Evolutionary conservation across 306 rosid genomes (phyloP).

Genomic region (Vicia villosa): DNA sequence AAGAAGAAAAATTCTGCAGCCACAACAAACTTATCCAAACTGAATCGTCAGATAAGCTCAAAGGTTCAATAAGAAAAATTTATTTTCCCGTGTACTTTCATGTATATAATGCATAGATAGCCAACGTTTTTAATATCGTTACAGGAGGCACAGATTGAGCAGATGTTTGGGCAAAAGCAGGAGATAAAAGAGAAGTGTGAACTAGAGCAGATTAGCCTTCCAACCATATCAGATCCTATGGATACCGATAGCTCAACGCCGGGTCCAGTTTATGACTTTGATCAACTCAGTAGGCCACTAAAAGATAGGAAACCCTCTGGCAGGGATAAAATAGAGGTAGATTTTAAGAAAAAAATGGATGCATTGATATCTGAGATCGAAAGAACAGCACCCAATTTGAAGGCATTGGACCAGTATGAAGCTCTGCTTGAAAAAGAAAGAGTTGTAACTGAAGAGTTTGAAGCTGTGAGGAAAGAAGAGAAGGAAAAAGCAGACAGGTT

Average conservation of each 20-base stretch:
- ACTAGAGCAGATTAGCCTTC: slow-evolving; percentile 80
- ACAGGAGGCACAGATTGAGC: slow-evolving; percentile 86
- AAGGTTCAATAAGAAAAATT: slow-evolving; percentile 57
- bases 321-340: slow-evolving; percentile 73
- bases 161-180: slow-evolving; percentile 71
- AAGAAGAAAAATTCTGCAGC: slow-evolving; percentile 82
- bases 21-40: slow-evolving; percentile 84
- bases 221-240: slow-evolving; percentile 78
- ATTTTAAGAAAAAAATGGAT: slow-evolving; percentile 79
- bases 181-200: slow-evolving; percentile 90
- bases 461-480: slow-evolving; percentile 87
- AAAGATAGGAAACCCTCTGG: slow-evolving; percentile 71
- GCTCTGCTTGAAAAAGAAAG: slow-evolving; percentile 87
- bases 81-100: slow-evolving; percentile 19
- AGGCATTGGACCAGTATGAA: slow-evolving; percentile 96
- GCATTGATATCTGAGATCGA: slow-evolving; percentile 79
- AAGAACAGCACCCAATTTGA: slow-evolving; percentile 96
- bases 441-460: slow-evolving; percentile 80
- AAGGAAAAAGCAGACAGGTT: slow-evolving; percentile 74
- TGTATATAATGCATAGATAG: slow-evolving; percentile 35
- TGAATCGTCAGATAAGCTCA: slow-evolving; percentile 81
- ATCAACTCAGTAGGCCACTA: slow-evolving; percentile 64
- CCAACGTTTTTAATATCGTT: slow-evolving; percentile 32
- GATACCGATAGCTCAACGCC: slow-evolving; percentile 65
- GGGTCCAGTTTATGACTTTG: slow-evolving; percentile 74